Base-by-base conservation (phyloP, 345 rosid genomes). In the Acer yangbiense region DNA sequence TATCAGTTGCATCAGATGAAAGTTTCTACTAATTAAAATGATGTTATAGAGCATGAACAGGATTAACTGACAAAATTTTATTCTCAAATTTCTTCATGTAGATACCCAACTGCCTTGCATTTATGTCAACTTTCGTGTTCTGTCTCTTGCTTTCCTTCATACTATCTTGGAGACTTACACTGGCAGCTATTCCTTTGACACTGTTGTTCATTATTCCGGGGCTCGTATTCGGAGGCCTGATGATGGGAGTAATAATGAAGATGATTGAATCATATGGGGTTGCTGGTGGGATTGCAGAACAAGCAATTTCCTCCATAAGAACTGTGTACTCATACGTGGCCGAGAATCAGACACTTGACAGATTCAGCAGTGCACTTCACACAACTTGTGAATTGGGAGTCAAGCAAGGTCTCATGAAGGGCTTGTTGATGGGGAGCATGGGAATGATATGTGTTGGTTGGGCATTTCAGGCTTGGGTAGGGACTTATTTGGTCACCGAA, bases 231-330 rank as follows among this genome's bases (percentile, higher is more conserved):
- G 95, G 95, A 75, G 89, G 88, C 85, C 71, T 88, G 65, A 91
- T 91, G 93, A 82, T 89, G 86, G 95, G 83, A 69, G 81, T 83
- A 43, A 81, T 78, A 68, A 77, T 86, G 90, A 86, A 91, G 87
- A 89, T 80, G 86, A 83, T 88, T 9, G 93, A 85, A 74, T 80
- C 93, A 1, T 91, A 89, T 75, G 90, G 83, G 3, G 77, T 85
- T 39, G 95, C 93, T 23, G 95, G 93, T 32, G 95, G 90, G 44
- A 84, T 88, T 52, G 93, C 86, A 70, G 95, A 91, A 71, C 95
- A 89, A 76, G 87, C 95, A 68, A 80, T 91, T 68, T 91, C 95
- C 48, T 89, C 93, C 0, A 86, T 91, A 65, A 86, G 90, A 82
- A 85, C 87, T 10, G 90, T 89, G 12, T 89, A 89, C 62, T 85